Base-by-base conservation (phyloP, 371 early-diverging fungal species). In the Mortierella sp. region DNA sequence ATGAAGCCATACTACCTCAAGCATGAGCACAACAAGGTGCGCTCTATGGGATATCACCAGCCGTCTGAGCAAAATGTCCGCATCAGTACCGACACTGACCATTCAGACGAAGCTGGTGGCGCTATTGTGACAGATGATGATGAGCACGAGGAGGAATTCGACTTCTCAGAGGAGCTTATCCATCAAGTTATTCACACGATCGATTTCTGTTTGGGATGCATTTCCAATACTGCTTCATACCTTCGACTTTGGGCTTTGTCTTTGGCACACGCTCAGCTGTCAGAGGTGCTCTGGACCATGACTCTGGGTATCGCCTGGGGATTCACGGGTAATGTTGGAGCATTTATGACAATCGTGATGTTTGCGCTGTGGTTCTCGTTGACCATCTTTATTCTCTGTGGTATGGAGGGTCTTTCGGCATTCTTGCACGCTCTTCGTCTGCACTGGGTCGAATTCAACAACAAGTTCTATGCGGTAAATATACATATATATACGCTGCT, bases 381-480 rank as follows among this genome's bases (percentile, higher is more conserved):
- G 70, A 99, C 99, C 36, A 58, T 78, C 28, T 83, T 86, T 69
- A 97, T 99, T 62, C 88, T 99, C 65, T 83, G 98, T 45, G 89
- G 96, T 47, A 97, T 99, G 97, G 99, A 99, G 88, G 99, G 99
- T 24, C 87, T 99, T 15, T 96, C 97, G 64, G 98, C 99, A 1
- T 99, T 98, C 88, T 87, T 99, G 82, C 99, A 99, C 87, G 99
- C 99, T 4, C 91, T 99, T 48, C 96, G 99, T 93, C 91, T 99
- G 69, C 99, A 99, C 87, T 99, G 99, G 99, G 87, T 99, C 65
- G 99, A 99, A 88, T 99, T 99, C 87, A 96, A 99, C 85, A 93
- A 92, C 87, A 99, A 99, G 88, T 99, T 99, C 86, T 99, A 98
- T 84, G 88, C 87, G 36, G 99, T 96, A 36, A 87, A 87, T 5